Evolutionary conservation across 1,284 basidiomycete species (phyloP).

Genomic region (Polyporus tsugae): DNA sequence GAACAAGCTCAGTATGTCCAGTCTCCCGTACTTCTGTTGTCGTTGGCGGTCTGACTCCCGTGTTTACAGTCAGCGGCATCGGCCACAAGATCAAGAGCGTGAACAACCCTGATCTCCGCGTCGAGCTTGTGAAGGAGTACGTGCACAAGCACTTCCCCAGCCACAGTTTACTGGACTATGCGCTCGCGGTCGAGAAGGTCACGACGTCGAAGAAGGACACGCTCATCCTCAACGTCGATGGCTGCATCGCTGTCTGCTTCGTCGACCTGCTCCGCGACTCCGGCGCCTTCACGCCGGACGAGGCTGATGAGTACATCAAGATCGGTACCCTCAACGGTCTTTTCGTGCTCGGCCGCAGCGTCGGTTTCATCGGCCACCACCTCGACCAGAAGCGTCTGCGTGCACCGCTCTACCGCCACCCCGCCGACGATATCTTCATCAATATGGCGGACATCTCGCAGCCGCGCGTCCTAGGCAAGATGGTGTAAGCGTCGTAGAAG

Average conservation of each 20-base stretch:
- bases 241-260: slow-evolving; percentile 98
- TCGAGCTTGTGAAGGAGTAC: slow-evolving; percentile 98
- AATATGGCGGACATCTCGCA: slow-evolving; percentile 86
- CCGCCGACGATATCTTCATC: slow-evolving; percentile 87
- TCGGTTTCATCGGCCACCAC: slow-evolving; percentile 96
- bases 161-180: slow-evolving; percentile 94
- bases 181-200: slow-evolving; percentile 98
- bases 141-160: slow-evolving; percentile 96
- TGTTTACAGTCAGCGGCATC: slow-evolving; percentile 86
- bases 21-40: background rate
- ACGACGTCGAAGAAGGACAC: slow-evolving; percentile 99
- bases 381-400: slow-evolving; percentile 96
- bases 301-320: slow-evolving; percentile 98
- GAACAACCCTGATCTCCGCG: slow-evolving; percentile 96
- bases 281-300: slow-evolving; percentile 95
- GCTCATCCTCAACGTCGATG: slow-evolving; percentile 96
- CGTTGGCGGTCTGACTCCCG: slow-evolving; percentile 7
- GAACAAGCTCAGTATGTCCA: slow-evolving; percentile 89
- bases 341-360: slow-evolving; percentile 96
- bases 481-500: slow-evolving; percentile 40
- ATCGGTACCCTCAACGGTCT: slow-evolving; percentile 95
- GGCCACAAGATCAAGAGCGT: slow-evolving; percentile 99
- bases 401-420: slow-evolving; percentile 92
- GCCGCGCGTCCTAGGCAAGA: slow-evolving; percentile 77
- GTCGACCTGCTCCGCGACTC: slow-evolving; percentile 94